phyloP scores from a whole-genome alignment of 768 basidiomycete genomes.

The Tulasnella sp. region DNA sequence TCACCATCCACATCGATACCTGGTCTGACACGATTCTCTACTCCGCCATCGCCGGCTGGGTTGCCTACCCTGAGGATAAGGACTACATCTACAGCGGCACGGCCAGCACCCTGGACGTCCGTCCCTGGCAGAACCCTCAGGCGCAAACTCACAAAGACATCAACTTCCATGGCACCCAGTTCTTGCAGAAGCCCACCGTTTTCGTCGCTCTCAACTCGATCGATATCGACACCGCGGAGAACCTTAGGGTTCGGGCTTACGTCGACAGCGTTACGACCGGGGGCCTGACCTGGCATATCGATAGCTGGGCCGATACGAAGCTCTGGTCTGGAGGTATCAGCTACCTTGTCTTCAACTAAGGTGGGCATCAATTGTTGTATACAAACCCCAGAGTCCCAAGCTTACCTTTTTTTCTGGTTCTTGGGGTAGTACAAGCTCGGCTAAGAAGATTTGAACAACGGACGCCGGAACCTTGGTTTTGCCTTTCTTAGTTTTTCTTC shows the following conservation, averaged over 20 bases:
- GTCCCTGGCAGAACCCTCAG: neutral
- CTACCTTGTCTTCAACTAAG: neutral
- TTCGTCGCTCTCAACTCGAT: constrained; percentile 15
- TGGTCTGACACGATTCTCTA: neutral
- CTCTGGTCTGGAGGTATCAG: constrained; percentile 19
- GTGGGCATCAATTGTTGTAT: no score
- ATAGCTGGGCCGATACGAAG: constrained; percentile 16
- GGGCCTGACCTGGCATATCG: constrained; percentile 21
- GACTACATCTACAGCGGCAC: neutral
- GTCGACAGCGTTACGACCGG: neutral
- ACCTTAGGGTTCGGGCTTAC: neutral
- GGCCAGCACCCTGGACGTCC: neutral
- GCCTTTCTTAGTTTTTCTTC: neutral
- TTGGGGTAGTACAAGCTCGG: no score
- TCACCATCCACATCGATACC: neutral
- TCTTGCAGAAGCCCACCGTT: constrained; percentile 6
- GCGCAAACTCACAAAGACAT: neutral
- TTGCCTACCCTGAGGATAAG: neutral
- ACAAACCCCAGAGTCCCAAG: no score
- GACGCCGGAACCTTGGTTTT: neutral
- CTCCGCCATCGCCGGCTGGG: neutral
- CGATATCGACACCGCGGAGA: neutral
- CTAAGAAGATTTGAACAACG: neutral
- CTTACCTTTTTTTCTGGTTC: no score
- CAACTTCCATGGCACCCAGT: neutral